Evolutionary conservation across 495 filamentous ascomycete genomes (phyloP).

Genomic region (Podospora pseudoanserina): DNA sequence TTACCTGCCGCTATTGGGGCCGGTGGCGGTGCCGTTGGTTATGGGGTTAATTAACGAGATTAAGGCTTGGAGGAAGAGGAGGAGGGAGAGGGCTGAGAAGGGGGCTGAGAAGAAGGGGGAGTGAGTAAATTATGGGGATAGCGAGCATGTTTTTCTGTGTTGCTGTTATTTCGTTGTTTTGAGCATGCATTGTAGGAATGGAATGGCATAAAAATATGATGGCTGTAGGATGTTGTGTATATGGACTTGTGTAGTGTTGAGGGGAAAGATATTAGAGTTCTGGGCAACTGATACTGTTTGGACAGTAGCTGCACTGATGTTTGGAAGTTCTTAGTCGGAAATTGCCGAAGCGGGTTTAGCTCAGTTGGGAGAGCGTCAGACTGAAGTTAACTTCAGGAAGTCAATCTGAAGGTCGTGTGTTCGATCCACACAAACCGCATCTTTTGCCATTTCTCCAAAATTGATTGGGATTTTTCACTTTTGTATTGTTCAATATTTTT

Average conservation of each 20-base stretch:
- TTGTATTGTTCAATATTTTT: too few relatives aligned
- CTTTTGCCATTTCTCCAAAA: background rate
- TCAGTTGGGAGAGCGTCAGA: constrained; percentile 27
- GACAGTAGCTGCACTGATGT: background rate
- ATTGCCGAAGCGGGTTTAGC: constrained; percentile 19
- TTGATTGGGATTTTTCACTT: background rate
- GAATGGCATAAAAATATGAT: background rate
- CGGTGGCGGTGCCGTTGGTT: constrained; percentile 83
- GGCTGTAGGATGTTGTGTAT: background rate
- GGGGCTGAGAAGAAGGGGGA: constrained; percentile 32
- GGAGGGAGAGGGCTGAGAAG: constrained; percentile 32
- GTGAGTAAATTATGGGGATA: constrained; percentile 4
- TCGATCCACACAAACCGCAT: constrained; percentile 24
- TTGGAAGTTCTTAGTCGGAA: background rate
- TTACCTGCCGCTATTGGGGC: constrained; percentile 86
- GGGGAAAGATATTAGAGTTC: background rate
- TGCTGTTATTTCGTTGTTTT: background rate
- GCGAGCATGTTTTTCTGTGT: background rate
- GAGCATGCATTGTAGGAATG: background rate
- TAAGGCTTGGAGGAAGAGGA: constrained; percentile 51
- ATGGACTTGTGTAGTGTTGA: background rate
- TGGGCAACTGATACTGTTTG: background rate
- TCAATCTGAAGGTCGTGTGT: constrained; percentile 25
- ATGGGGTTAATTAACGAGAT: constrained; percentile 80
- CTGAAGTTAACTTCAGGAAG: constrained; percentile 22